phyloP scores from a whole-genome alignment of 345 rosid species.

The Rhodomyrtus tomentosa region DNA sequence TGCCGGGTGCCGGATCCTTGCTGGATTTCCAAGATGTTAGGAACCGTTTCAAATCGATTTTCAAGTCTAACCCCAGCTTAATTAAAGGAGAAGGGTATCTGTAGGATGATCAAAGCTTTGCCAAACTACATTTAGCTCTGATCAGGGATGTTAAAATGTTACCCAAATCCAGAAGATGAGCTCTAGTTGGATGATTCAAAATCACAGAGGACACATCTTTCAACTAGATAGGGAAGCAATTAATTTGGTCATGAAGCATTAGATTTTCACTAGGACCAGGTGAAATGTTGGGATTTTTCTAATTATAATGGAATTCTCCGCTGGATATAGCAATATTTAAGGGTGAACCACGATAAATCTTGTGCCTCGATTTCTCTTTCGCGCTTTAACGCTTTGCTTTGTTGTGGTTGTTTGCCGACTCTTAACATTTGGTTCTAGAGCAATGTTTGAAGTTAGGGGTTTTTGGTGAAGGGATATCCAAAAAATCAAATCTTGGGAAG shows the following conservation, averaged over 20 bases:
- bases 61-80: neutral
- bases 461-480: too few relatives aligned
- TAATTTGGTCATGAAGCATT: neutral
- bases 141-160: slow-evolving; percentile 1
- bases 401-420: too few relatives aligned
- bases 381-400: too few relatives aligned
- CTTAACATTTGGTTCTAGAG: too few relatives aligned
- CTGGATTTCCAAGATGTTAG: slow-evolving; percentile 13
- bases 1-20: slow-evolving; percentile 10
- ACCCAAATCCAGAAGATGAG: slow-evolving; percentile 15
- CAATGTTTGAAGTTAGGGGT: too few relatives aligned
- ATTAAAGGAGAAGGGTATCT: slow-evolving; percentile 19
- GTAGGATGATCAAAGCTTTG: slow-evolving; percentile 72
- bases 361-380: too few relatives aligned
- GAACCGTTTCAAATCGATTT: neutral
- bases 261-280: neutral
- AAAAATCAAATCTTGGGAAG: too few relatives aligned
- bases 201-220: neutral
- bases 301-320: too few relatives aligned
- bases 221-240: neutral
- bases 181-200: neutral
- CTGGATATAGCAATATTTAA: too few relatives aligned
- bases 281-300: neutral
- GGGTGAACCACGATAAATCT: too few relatives aligned
- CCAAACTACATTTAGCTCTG: slow-evolving; percentile 19